phyloP scores from a whole-genome alignment of 2,329 filamentous ascomycete species.

The Aspergillus aculeatinus region DNA sequence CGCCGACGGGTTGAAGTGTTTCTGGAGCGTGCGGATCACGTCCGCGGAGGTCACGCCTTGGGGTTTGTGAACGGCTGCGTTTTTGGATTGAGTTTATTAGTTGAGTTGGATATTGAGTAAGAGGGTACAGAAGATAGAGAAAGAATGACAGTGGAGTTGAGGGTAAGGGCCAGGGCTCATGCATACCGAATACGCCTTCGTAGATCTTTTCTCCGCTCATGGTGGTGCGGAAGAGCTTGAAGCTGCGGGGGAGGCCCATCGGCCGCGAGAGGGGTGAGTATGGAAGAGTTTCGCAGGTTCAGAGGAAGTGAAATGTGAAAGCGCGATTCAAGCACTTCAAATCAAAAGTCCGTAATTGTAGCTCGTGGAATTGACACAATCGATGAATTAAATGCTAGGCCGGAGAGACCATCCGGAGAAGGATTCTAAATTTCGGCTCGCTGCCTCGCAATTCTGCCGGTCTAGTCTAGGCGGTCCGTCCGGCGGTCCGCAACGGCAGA shows the following conservation, averaged over 20 bases:
- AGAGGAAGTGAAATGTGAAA: too few species aligned
- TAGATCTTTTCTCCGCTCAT: conserved; percentile 52
- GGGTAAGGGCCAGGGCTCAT: not conserved
- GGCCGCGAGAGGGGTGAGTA: conserved; percentile 13
- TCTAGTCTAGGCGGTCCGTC: not conserved
- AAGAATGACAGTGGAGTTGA: not conserved
- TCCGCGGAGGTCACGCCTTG: conserved; percentile 83
- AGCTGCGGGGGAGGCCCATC: conserved; percentile 32
- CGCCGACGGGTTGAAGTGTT: conserved; percentile 75
- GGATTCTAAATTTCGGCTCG: not conserved
- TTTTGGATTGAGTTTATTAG: too few species aligned
- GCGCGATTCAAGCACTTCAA: too few species aligned
- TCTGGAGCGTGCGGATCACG: conserved; percentile 83
- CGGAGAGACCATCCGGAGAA: too few species aligned
- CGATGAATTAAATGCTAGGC: too few species aligned
- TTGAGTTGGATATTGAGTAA: too few species aligned
- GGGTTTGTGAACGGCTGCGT: conserved; percentile 86
- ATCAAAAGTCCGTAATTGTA: not conserved
- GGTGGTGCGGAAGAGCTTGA: conserved; percentile 33
- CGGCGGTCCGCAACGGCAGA: not conserved
- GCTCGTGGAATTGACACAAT: not conserved
- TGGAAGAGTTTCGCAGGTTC: not conserved
- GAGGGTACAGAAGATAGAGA: too few species aligned
- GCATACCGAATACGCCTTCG: conserved; percentile 50
- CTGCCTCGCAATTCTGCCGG: not conserved